Evolutionary conservation across 2,329 filamentous ascomycete genomes (phyloP).

Genomic region (Paraphaeosphaeria sporulosa): DNA sequence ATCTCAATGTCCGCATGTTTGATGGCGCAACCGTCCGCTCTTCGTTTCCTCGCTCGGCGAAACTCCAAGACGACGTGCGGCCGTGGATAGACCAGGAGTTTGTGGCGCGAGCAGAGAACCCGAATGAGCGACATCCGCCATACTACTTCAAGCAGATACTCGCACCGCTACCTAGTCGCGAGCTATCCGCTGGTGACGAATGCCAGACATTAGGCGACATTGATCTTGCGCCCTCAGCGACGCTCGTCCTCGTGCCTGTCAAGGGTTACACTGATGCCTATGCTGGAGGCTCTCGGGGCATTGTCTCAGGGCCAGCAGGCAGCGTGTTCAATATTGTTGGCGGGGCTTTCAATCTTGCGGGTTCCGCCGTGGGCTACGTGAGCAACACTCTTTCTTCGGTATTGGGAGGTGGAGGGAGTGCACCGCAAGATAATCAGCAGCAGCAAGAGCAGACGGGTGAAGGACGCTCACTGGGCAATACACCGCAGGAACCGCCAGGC

Average conservation of each 20-base stretch:
- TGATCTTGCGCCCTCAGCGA: conserved; percentile 79
- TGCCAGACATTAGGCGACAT: conserved; percentile 71
- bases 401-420: conserved; percentile 31
- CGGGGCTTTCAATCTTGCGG: conserved; percentile 45
- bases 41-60: conserved; percentile 71
- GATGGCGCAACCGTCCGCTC: conserved; percentile 82
- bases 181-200: conserved; percentile 79
- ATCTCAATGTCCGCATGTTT: conserved; percentile 79
- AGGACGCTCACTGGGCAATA: conserved; percentile 17
- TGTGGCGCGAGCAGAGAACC: conserved; percentile 28
- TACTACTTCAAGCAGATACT: conserved; percentile 88
- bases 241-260: conserved; percentile 80
- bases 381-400: conserved; percentile 43
- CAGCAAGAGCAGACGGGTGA: conserved; percentile 18
- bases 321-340: conserved; percentile 41
- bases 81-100: conserved; percentile 72
- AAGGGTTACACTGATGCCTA: conserved; percentile 68
- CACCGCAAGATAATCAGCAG: conserved; percentile 20
- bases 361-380: conserved; percentile 42
- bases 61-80: conserved; percentile 72
- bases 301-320: conserved; percentile 36
- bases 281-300: conserved; percentile 41
- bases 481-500: conserved; percentile 22
- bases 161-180: conserved; percentile 76
- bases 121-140: conserved; percentile 54